These are phyloP conservation scores for Mortierella sp. DNA, from an alignment of 371 early-diverging fungal genomes.

Conservation along the genomic window DNA sequence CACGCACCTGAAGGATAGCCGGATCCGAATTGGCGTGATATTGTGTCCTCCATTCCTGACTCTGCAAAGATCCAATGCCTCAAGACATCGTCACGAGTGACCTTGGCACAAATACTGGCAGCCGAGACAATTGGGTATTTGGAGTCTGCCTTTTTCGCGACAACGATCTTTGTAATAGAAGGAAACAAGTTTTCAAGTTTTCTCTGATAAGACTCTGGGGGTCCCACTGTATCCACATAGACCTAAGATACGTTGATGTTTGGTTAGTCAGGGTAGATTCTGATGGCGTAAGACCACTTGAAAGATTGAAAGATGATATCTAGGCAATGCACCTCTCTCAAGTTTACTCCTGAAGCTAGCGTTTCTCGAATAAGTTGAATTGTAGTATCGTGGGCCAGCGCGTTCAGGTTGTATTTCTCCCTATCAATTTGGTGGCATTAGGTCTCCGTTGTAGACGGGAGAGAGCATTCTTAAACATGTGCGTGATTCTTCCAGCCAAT, in stretches of 20 bases:
- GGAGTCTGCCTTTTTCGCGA: conserved; percentile 97
- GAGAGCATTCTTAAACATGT: not conserved
- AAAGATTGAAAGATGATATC: not conserved
- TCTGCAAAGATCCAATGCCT: conserved; percentile 89
- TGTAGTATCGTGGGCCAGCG: conserved; percentile 95
- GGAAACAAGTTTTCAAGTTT: conserved; percentile 85
- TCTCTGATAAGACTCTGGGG: conserved; percentile 84
- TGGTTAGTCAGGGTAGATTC: not conserved
- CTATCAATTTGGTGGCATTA: conserved; percentile 52
- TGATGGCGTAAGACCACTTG: not conserved
- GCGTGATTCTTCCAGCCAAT: not conserved
- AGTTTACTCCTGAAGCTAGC: conserved; percentile 73
- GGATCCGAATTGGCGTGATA: conserved; percentile 86
- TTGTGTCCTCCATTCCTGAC: conserved; percentile 53
- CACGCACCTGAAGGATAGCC: conserved; percentile 93
- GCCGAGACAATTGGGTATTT: conserved; percentile 98
- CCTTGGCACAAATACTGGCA: conserved; percentile 99
- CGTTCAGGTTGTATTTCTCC: conserved; percentile 94
- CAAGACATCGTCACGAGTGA: conserved; percentile 91
- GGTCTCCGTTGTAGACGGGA: not conserved
- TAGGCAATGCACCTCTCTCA: conserved; percentile 72
- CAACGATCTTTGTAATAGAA: conserved; percentile 76
- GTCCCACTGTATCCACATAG: conserved; percentile 99
- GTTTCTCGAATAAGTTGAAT: conserved; percentile 82
- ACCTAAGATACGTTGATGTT: conserved; percentile 62